Evolutionary conservation across 1,284 basidiomycete genomes (phyloP), one percentile per base, ranked within the genome.

Genomic region (Anthracocystis walkeri): DNA sequence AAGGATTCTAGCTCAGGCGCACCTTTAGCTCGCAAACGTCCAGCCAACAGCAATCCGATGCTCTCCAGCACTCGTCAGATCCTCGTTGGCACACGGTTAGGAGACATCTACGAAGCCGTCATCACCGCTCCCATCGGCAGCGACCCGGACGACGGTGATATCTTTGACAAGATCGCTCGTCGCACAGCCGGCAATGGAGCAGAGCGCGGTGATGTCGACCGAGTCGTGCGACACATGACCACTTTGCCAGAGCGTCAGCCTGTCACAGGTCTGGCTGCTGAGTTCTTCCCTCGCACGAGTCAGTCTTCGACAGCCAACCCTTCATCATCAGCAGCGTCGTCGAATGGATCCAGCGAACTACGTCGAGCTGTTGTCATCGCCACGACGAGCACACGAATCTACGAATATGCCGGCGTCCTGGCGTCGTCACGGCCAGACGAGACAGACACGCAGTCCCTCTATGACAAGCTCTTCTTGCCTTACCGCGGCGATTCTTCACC

Each of bases 371-470:
- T 70, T 16, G 90, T 95, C n/a, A 88, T 97, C 11, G 90, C 90
- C 4, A 94, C 94, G 0, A 97, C 96, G 2, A 89, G 91, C 29
- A 92, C 93, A 6, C 89, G 95, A 63, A 92, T 98, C 80, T 97
- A 97, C 83, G 95, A 98, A 83, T 94, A 95, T 68, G 89, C 91
- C 57, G 95, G 94, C 0, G 79, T 50, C 88, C 87, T 75, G 5
- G 82, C 82, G 1, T 81, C 90, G 89, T 4, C 91, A 51, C 49
- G 56, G 7, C 53, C 48, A 7, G 90, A 92, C 65, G 89, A 93
- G 27, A 91, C 93, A 78, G 88, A 89, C 20, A 85, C 66, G 14
- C 70, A 74, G 35, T 69, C 68, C 2, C 66, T 81, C 33, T 82
- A 75, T 44, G 79, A 79, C n/a, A 69, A 66, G 53, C 70, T 84